Percentiles rank a stretch among this genome's conserved stretches.
Conservation (phyloP, 768 basidiomycete genomes). For the Clathrus columnatus region DNA sequence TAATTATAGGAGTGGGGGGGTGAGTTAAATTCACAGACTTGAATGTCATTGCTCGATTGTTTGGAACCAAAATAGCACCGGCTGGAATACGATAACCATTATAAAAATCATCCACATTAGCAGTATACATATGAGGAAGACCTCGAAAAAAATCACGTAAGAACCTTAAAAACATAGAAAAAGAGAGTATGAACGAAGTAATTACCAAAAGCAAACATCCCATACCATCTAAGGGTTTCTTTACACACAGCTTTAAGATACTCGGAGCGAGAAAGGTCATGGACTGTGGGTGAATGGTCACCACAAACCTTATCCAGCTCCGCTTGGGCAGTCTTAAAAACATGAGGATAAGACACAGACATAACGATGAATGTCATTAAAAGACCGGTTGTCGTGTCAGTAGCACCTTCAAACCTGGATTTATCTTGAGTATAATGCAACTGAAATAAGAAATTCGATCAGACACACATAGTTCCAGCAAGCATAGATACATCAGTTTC, state of each 20-base stretch:
- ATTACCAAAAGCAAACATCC: not conserved
- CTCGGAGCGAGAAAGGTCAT: not conserved
- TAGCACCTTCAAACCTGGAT: not conserved
- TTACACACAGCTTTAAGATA: not conserved
- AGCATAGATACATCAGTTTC: conserved; percentile 39
- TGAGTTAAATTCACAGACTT: not conserved
- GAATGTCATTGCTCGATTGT: not conserved
- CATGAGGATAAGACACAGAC: not conserved
- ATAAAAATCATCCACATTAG: not conserved
- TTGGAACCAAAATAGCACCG: not conserved
- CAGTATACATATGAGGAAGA: not conserved
- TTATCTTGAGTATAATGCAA: not conserved
- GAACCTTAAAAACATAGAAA: not conserved
- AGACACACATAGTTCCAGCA: conserved; percentile 7
- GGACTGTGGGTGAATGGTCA: not conserved
- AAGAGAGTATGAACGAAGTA: not conserved
- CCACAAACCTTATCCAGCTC: not conserved
- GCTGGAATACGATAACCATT: not conserved
- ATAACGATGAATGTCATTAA: not conserved
- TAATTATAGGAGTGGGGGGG: not conserved
- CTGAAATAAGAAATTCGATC: not conserved
- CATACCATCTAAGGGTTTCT: not conserved
- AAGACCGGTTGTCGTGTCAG: not conserved
- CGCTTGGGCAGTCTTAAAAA: not conserved
- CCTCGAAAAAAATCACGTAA: not conserved